phyloP scores from a whole-genome alignment of 1,284 basidiomycete species.

The Marasmius fiardii region DNA sequence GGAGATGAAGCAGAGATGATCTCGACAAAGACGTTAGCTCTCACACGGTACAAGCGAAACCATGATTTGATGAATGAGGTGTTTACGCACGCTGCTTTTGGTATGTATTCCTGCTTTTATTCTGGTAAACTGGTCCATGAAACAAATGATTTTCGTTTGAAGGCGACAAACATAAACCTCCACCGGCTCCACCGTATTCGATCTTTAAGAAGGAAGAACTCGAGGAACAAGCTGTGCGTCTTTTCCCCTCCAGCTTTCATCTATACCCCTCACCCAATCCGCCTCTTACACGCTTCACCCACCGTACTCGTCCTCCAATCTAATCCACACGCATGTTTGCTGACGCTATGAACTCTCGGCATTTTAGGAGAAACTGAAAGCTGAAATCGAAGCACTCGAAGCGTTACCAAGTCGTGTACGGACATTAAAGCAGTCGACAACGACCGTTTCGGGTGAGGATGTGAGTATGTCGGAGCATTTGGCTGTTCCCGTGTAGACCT shows the following conservation, averaged over 20 bases:
- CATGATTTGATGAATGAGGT: slow-evolving; percentile 82
- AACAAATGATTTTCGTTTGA: neutral
- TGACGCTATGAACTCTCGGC: no score
- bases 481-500: neutral
- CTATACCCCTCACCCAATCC: no score
- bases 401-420: no score
- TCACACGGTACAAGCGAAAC: slow-evolving; percentile 71
- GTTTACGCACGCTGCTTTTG: slow-evolving; percentile 66
- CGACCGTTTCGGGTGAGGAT: no score
- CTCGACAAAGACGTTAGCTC: slow-evolving; percentile 66
- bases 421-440: slow-evolving; percentile 24
- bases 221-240: slow-evolving; percentile 54
- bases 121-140: neutral
- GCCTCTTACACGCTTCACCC: no score
- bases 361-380: slow-evolving; percentile 41
- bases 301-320: no score
- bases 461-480: neutral
- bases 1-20: slow-evolving; percentile 71
- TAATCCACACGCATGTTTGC: no score
- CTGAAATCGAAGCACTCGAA: slow-evolving; percentile 46
- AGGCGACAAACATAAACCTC: slow-evolving; percentile 44
- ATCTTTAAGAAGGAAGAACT: slow-evolving; percentile 60
- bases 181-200: slow-evolving; percentile 45
- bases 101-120: slow-evolving; percentile 31
- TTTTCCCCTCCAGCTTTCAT: no score